These are phyloP conservation scores for Actinomucor elegans DNA, from an alignment of 371 early-diverging fungal genomes.

Conservation along the genomic window DNA sequence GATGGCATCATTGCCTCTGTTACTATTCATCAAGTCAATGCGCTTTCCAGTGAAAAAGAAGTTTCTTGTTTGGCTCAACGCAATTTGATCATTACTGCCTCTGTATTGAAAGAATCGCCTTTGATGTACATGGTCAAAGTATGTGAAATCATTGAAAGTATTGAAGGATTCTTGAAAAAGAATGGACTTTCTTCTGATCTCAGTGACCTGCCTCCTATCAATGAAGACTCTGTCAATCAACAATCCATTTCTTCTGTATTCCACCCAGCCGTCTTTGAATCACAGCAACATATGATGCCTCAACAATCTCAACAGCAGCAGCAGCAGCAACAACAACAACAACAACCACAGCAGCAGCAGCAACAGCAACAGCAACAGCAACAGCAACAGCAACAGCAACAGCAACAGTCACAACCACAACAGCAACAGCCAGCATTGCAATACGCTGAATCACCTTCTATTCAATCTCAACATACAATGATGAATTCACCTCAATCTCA, in stretches of 20 bases:
- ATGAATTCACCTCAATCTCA: constrained; percentile 29
- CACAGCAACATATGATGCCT: constrained; percentile 38
- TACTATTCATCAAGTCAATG: constrained; percentile 49
- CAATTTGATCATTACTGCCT: constrained; percentile 42
- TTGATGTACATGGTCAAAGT: constrained; percentile 53
- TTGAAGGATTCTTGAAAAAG: constrained; percentile 33
- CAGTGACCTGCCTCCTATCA: constrained; percentile 34
- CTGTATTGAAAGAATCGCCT: constrained; percentile 44
- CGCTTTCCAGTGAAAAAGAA: constrained; percentile 38
- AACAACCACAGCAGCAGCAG: constrained; percentile 32
- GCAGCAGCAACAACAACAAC: constrained; percentile 25
- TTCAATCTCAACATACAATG: constrained; percentile 20
- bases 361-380: constrained; percentile 5
- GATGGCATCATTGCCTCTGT: constrained; percentile 52
- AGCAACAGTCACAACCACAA: constrained; percentile 27
- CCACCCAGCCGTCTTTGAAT: constrained; percentile 28
- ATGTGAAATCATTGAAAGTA: constrained; percentile 49
- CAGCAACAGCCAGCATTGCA: constrained; percentile 26
- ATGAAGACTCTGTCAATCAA: constrained; percentile 42
- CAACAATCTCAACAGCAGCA: constrained; percentile 14
- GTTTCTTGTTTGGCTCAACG: constrained; percentile 40
- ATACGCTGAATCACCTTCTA: constrained; percentile 18
- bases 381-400: constrained; percentile 29
- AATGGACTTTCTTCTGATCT: constrained; percentile 20
- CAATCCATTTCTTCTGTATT: constrained; percentile 38